These are phyloP conservation scores for Fusarium irregulare DNA, from an alignment of 2,329 filamentous ascomycete genomes.

Conservation along the genomic window DNA sequence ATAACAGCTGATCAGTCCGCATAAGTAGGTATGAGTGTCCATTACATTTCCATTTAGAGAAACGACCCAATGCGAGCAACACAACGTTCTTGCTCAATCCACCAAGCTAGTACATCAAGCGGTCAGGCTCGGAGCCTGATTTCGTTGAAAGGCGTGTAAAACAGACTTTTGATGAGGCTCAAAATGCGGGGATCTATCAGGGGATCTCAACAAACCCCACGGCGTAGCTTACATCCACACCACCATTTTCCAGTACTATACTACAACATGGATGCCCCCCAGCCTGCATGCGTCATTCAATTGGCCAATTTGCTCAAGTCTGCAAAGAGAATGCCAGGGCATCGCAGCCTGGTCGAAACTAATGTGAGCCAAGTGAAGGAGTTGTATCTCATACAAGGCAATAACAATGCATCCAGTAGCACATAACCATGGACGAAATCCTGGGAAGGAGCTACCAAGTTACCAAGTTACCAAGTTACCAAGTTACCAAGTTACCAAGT, in stretches of 20 bases:
- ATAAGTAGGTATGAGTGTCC: neutral
- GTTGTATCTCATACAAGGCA: neutral
- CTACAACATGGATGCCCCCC: neutral
- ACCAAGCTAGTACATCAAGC: neutral
- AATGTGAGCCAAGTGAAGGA: neutral
- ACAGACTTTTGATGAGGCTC: neutral
- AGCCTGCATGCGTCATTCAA: neutral
- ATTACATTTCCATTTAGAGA: neutral
- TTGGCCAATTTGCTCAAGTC: neutral
- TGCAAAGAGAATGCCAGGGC: neutral
- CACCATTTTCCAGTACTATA: neutral
- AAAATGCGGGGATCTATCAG: neutral
- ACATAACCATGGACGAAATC: neutral
- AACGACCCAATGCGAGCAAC: neutral
- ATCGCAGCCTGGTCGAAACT: neutral
- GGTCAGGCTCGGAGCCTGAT: conserved; percentile 2
- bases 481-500: no score
- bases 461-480: no score
- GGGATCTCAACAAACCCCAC: neutral
- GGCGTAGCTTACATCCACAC: neutral
- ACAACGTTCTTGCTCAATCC: neutral
- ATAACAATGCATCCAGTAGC: neutral
- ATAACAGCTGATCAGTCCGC: neutral
- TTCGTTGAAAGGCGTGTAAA: neutral
- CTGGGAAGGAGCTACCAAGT: neutral